A percentile compares a stretch with the other conserved stretches of the same genome.
phyloP scores from a whole-genome alignment of 148 eudicot species.

The Talinum fruticosum region DNA sequence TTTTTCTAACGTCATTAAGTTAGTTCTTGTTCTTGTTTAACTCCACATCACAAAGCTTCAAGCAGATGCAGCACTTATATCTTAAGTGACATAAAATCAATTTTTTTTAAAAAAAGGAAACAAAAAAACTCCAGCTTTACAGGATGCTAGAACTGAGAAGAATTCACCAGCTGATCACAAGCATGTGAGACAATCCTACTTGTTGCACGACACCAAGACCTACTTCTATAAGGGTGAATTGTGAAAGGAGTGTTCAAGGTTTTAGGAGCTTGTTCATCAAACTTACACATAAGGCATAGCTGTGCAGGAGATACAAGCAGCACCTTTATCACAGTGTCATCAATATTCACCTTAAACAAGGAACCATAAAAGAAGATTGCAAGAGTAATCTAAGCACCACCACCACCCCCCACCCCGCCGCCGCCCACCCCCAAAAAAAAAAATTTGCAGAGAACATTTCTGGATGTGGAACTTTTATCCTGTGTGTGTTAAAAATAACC shows the following conservation, averaged over 20 bases:
- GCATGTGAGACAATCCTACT: neutral
- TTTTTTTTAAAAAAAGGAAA: neutral
- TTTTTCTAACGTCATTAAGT: neutral
- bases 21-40: neutral
- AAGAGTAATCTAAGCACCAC: neutral
- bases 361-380: neutral
- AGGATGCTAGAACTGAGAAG: neutral
- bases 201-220: neutral
- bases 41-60: slow-evolving; percentile 1
- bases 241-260: neutral
- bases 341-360: neutral
- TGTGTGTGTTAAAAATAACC: neutral
- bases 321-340: neutral
- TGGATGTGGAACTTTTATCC: neutral
- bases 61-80: neutral
- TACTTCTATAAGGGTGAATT: neutral
- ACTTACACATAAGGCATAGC: neutral
- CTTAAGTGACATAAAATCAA: neutral
- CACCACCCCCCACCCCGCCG: neutral
- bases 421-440: too few species aligned
- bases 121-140: neutral
- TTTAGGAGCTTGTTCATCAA: neutral
- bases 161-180: neutral
- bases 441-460: neutral
- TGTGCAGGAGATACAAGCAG: neutral